Conservation (phyloP, 805 yeast genomes). For the Millerozyma miso region DNA sequence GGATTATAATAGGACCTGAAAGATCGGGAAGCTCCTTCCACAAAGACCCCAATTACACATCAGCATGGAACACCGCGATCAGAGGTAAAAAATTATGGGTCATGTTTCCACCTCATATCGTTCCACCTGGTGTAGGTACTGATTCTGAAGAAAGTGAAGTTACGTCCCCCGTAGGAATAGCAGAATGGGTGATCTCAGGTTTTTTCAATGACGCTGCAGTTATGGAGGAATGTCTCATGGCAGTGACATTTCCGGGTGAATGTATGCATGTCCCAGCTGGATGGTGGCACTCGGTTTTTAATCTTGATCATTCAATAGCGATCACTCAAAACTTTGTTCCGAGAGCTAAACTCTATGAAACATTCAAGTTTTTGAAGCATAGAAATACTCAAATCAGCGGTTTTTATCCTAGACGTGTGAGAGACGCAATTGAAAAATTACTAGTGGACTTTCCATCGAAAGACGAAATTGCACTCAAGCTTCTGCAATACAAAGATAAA, state of each 20-base stretch:
- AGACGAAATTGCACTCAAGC: constrained; percentile 6
- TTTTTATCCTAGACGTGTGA: constrained; percentile 57
- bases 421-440: constrained; percentile 23
- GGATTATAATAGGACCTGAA: constrained; percentile 83
- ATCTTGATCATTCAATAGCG: constrained; percentile 77
- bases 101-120: constrained; percentile 73
- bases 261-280: constrained; percentile 90
- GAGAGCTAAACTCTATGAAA: constrained; percentile 52
- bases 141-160: constrained; percentile 80
- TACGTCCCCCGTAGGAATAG: constrained; percentile 85
- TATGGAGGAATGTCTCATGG: constrained; percentile 58
- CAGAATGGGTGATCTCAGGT: constrained; percentile 86
- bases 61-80: constrained; percentile 84
- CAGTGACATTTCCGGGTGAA: constrained; percentile 76
- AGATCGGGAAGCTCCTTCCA: constrained; percentile 88
- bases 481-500: constrained; percentile 16
- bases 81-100: constrained; percentile 81
- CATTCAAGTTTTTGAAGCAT: constrained; percentile 60
- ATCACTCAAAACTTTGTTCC: constrained; percentile 89
- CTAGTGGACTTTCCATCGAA: constrained; percentile 5
- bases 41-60: constrained; percentile 86
- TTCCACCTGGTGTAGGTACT: constrained; percentile 84
- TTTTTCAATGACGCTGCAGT: constrained; percentile 67
- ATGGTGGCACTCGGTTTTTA: constrained; percentile 97
- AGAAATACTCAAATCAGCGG: constrained; percentile 77